Conservation (phyloP, 768 basidiomycete species). For the Trametes punicea region DNA sequence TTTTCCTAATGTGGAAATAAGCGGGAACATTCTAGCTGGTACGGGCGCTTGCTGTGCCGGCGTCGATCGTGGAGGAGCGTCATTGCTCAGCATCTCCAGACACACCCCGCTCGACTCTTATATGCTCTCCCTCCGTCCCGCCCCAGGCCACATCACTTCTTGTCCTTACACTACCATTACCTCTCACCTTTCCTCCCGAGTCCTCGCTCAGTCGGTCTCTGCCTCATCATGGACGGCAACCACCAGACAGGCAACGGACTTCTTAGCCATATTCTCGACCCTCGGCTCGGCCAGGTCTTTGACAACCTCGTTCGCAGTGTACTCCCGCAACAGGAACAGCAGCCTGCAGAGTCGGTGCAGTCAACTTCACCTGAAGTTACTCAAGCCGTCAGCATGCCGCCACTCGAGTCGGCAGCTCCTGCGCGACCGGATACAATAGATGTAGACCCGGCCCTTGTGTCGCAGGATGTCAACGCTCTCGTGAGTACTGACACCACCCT, state of each 20-base stretch:
- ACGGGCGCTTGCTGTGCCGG: conserved; percentile 4
- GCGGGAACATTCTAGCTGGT: conserved; percentile 13
- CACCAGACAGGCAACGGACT: conserved; percentile 11
- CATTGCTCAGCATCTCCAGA: conserved; percentile 7
- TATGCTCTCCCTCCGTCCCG: neutral
- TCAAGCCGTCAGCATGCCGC: neutral
- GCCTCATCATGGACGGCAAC: conserved; percentile 22
- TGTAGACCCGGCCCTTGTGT: neutral
- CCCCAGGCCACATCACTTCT: conserved; percentile 2
- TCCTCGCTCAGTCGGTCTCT: neutral
- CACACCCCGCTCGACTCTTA: neutral
- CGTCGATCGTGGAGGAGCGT: neutral
- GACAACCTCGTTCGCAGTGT: conserved; percentile 10
- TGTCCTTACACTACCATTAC: conserved; percentile 13
- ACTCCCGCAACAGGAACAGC: neutral
- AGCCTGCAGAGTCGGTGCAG: neutral
- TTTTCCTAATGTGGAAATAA: conserved; percentile 5
- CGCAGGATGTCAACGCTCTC: neutral
- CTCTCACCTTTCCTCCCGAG: neutral
- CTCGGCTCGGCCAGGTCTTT: conserved; percentile 12
- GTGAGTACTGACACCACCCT: neutral
- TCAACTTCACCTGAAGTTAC: neutral
- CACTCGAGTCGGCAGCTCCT: neutral
- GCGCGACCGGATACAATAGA: neutral
- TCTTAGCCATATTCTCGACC: conserved; percentile 14